Base-by-base conservation (phyloP, 495 filamentous ascomycete genomes). In the Neurospora sp. region DNA sequence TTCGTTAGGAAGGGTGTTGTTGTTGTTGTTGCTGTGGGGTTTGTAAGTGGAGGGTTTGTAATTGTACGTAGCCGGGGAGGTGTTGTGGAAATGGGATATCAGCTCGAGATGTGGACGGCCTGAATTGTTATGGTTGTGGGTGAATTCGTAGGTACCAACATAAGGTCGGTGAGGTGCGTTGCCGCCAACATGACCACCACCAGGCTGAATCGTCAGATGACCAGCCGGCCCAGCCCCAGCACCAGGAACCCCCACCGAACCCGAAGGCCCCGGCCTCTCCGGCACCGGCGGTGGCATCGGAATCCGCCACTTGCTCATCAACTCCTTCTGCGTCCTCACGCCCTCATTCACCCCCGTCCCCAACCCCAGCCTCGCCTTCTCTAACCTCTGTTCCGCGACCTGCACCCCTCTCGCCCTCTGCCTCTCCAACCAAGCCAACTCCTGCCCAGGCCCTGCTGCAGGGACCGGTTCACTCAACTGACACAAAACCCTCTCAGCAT, bases 321-420 rank as follows among this genome's bases (percentile, higher is more conserved):
- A 37, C 9, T 37, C 68, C 38, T 4, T 37, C 68, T 35, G 38
- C 12, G 38, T n/a, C n/a, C 27, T 20, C 31, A 69, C 68, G 68
- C 68, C 3, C 18, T 87, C 83, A 71, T 73, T 83, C 48, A 78
- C 84, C 75, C 75, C 74, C 77, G 53, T 81, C 76, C 81, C 85
- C 82, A 77, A 86, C 73, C 70, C 76, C 71, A 73, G 69, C 78
- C 70, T 66, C 71, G 22, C 44, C 41, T 14, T 61, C 71, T 20
- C 71, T 73, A 3, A 22, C 44, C 76, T 82, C 74, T 18, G 73
- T 8, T 48, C n/a, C 1, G 20, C 44, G 9, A 48, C n/a, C 8
- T 48, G 18, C 8, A n/a, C 9, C n/a, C 44, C 44, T 48, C n/a
- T 48, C n/a, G 18, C n/a, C 18, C n/a, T 48, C 9, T 48, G 18